Percentiles rank a stretch among this genome's conserved stretches.
Evolutionary conservation across 139 green algal genomes (phyloP).

Genomic region (Chlorella vulgaris): DNA sequence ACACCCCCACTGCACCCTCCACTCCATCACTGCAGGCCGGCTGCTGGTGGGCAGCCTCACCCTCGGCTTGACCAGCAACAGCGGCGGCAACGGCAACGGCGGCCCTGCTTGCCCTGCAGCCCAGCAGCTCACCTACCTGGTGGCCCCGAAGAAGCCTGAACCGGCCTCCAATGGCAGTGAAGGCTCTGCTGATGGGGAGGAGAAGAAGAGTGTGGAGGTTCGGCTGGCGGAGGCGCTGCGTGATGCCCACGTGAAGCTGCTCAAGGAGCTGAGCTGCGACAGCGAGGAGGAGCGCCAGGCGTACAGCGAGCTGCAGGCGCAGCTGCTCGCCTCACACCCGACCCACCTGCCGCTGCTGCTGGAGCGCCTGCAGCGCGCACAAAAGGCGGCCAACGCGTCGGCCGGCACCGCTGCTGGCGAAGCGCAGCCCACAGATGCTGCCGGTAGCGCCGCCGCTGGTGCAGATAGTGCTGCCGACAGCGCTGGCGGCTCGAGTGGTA

Average conservation of each 20-base stretch:
- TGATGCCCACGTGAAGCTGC: constrained; percentile 74
- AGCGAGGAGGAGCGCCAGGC: neutral
- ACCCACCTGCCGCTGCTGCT: constrained; percentile 74
- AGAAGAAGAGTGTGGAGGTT: neutral
- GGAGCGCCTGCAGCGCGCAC: constrained; percentile 61
- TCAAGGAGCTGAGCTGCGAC: constrained; percentile 66
- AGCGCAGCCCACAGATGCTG: too few species aligned
- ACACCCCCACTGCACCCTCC: neutral
- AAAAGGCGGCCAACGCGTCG: neutral
- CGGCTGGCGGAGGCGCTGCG: constrained; percentile 62
- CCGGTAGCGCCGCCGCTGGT: too few species aligned
- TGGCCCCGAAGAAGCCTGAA: constrained; percentile 44
- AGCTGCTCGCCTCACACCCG: constrained; percentile 56
- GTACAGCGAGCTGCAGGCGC: constrained; percentile 34
- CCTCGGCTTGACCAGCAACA: constrained; percentile 48
- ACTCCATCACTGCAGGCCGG: constrained; percentile 44
- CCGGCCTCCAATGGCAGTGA: neutral
- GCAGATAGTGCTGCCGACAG: too few species aligned
- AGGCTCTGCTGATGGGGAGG: constrained; percentile 12
- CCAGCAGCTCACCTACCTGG: constrained; percentile 34
- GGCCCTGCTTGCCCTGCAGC: neutral
- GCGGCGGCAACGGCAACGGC: neutral
- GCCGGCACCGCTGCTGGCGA: too few species aligned
- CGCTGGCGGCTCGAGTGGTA: too few species aligned
- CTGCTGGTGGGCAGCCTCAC: constrained; percentile 60